Base-by-base conservation (phyloP, 1,139 yeast genomes). In the Lodderomyces oxycetoniae region DNA sequence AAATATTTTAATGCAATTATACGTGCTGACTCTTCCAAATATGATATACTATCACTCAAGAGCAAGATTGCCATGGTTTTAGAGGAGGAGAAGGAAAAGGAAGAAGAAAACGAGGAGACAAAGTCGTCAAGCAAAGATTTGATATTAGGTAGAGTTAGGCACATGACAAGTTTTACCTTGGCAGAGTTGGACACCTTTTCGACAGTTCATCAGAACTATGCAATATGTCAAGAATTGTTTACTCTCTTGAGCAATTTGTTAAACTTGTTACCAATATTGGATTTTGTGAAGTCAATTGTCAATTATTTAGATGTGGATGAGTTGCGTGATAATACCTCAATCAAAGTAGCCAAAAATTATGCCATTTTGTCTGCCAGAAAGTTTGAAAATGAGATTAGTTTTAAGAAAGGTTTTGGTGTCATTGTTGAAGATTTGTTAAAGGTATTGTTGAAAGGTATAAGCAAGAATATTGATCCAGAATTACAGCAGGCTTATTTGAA, bases 401-500 rank as follows among this genome's bases (percentile, higher is more conserved):
- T 23, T 5, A 29, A 24, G 5, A 13, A 17, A 14, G 17, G 25
- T 7, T n/a, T 15, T 7, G 13, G 17, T 11, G 8, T 28, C 4
- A 19, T 20, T 12, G 14, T 24, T 12, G 26, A 24, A 10, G n/a
- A 24, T 24, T 52, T 58, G 32, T 49, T 55, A 5, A 54, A 58
- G 14, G 63, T 68, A 2, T 61, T 81, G 38, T 51, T 74, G 20
- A 53, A 55, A 2, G 78, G 77, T 25, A 59, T 77, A 13, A 48
- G 57, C 17, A 58, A 58, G 24, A 53, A 61, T 29, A 51, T 59
- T 25, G 67, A 69, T 39, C 49, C 63, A 17, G 78, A 71, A 38
- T 61, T 84, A 38, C 70, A 77, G 30, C 91, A 81, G 54, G 74
- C 84, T 5, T 76, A 81, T 32, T 64, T 88, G 49, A 89, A 86